Evolutionary conservation across 257 asterid genomes (phyloP), one percentile per base, ranked within the genome.

Genomic region (Plantago major): DNA sequence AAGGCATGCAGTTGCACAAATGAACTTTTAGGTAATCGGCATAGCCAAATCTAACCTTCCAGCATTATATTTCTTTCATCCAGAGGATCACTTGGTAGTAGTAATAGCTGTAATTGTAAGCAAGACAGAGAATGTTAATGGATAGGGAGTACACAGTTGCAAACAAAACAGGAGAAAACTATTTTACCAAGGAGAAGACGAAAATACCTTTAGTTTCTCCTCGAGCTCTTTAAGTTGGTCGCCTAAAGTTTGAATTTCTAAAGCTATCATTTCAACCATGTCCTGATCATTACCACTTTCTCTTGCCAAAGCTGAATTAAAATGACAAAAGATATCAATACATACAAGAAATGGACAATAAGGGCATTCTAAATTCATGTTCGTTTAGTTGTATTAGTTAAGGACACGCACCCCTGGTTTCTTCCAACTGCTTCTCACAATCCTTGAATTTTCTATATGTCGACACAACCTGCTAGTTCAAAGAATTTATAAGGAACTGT

Each of bases 41-140:
- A 54, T 6, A 11, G 16, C 44, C 11, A 55, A 15, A 54, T 49
- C 77, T 45, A 61, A 92, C 99, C 97, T 93, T 93, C 99, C 65
- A 93, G 88, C 97, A 93, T 77, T 66, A 93, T 93, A 76, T 93
- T 93, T 78, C 99, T 89, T 12, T 79, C 81, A 85, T 93, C 97
- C 28, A 93, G 97, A 62, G 99, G 99, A 76, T 93, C 96, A 5
- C 84, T 68, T 12, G 99, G 99, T 67, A 93, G 75, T 49, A 93
- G 95, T 77, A 93, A 79, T 55, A 89, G 52, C 99, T 93, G 67
- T 52, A 53, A 10, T 22, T 15, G 55, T 62, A 43, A 58, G 64
- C 68, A 11, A 57, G 50, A 45, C 72, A 47, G 55, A 10, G 46
- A 55, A 52, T 47, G 47, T 49, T 64, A 47, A 43, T 48, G 60